These are phyloP conservation scores for Hyaloraphidium curvatum DNA, from an alignment of 192 early-diverging fungal genomes.

Conservation along the genomic window DNA sequence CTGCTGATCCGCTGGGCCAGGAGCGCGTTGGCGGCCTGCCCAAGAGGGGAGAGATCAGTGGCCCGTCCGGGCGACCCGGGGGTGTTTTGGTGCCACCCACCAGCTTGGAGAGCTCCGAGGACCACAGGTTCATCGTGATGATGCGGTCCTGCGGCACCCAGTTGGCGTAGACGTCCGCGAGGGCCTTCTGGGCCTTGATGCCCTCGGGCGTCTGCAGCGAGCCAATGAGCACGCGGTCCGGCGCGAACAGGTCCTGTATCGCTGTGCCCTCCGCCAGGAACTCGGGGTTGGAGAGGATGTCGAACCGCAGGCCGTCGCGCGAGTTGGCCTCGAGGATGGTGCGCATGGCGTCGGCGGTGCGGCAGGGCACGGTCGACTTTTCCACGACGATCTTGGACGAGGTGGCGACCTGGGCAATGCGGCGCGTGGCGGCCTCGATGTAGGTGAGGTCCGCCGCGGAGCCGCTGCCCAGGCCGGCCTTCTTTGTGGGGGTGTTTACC, in stretches of 20 bases:
- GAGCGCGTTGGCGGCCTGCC: constrained; percentile 72
- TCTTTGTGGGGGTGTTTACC: constrained; percentile 81
- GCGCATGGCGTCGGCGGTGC: constrained; percentile 67
- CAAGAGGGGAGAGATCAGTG: not conserved
- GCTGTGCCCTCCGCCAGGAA: constrained; percentile 90
- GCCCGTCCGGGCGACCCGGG: no score
- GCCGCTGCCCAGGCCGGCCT: constrained; percentile 54
- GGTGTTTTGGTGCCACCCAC: constrained; percentile 15
- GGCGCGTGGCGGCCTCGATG: constrained; percentile 58
- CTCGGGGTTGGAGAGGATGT: constrained; percentile 85
- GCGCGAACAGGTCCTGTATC: constrained; percentile 56
- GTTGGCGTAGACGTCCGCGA: constrained; percentile 57
- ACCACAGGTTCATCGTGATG: constrained; percentile 83
- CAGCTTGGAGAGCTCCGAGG: constrained; percentile 84
- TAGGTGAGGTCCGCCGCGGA: constrained; percentile 67
- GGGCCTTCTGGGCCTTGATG: constrained; percentile 49
- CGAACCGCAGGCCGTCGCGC: constrained; percentile 42
- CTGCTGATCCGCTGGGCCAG: constrained; percentile 85
- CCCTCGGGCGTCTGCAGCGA: constrained; percentile 49
- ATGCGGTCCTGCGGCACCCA: constrained; percentile 75
- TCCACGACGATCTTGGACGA: constrained; percentile 79
- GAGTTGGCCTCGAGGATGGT: constrained; percentile 67
- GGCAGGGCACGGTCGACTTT: constrained; percentile 87
- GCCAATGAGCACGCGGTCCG: constrained; percentile 83
- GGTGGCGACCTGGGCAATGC: constrained; percentile 61